Evolutionary conservation across 805 yeast species (phyloP).

Genomic region (Nakazawaea anatomiae): DNA sequence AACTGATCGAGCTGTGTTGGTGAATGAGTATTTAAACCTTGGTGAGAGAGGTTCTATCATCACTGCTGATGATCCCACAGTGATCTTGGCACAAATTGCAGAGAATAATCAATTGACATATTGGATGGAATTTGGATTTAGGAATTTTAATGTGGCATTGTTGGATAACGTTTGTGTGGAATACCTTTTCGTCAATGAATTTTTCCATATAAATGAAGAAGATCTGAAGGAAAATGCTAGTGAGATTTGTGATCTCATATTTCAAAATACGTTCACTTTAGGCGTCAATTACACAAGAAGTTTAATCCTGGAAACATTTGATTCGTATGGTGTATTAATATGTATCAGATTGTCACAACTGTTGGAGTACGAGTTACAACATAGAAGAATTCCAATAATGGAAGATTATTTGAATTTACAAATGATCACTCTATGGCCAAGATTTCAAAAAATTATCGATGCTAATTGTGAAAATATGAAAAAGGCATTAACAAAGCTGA

Average conservation of each 20-base stretch:
- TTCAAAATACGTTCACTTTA: slow-evolving; percentile 44
- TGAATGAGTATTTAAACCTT: slow-evolving; percentile 51
- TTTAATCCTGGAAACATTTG: slow-evolving; percentile 42
- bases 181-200: slow-evolving; percentile 64
- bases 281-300: slow-evolving; percentile 43
- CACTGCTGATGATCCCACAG: slow-evolving; percentile 49
- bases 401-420: slow-evolving; percentile 67
- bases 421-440: slow-evolving; percentile 77
- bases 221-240: slow-evolving; percentile 38
- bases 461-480: slow-evolving; percentile 69
- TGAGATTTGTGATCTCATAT: slow-evolving; percentile 41
- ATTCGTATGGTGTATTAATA: slow-evolving; percentile 72
- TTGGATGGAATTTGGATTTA: slow-evolving; percentile 68
- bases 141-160: slow-evolving; percentile 67
- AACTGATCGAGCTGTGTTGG: slow-evolving; percentile 5
- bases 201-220: slow-evolving; percentile 45
- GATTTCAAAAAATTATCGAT: slow-evolving; percentile 71
- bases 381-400: slow-evolving; percentile 61
- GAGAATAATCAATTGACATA: slow-evolving; percentile 63
- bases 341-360: slow-evolving; percentile 67
- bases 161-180: slow-evolving; percentile 76
- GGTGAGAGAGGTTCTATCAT: slow-evolving; percentile 59
- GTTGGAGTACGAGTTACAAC: slow-evolving; percentile 60
- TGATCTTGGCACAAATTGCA: slow-evolving; percentile 79
- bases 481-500: slow-evolving; percentile 32